Percentiles rank a stretch among this genome's conserved stretches.
Conservation (phyloP, 1,284 basidiomycete species). For the Mycosarcoma mackinlayi region DNA sequence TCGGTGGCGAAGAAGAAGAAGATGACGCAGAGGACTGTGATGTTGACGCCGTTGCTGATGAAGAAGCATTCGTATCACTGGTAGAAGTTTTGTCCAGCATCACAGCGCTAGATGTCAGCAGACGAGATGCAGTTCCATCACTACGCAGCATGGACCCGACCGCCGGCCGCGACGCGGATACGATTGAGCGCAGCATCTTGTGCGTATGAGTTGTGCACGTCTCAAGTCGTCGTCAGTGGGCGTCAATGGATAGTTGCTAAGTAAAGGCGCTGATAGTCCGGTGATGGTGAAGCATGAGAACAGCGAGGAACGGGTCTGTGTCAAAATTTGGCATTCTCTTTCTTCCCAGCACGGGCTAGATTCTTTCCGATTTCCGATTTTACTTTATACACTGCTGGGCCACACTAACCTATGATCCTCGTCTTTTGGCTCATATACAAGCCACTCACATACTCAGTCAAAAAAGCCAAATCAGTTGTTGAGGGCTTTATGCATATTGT, state of each 20-base stretch:
- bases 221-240: too few relatives aligned
- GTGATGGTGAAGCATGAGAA: too few relatives aligned
- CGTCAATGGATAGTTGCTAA: too few relatives aligned
- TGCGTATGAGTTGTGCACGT: neutral
- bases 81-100: neutral
- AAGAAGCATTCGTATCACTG: neutral
- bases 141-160: neutral
- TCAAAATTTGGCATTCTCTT: neutral
- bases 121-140: neutral
- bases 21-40: neutral
- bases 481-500: too few relatives aligned
- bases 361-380: constrained; percentile 16
- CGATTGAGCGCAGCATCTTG: constrained; percentile 8
- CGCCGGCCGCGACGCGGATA: neutral
- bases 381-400: neutral
- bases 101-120: neutral
- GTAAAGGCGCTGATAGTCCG: too few relatives aligned
- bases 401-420: too few relatives aligned
- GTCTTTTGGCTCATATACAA: neutral
- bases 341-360: constrained; percentile 8
- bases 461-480: too few relatives aligned
- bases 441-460: too few relatives aligned
- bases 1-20: neutral
- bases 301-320: too few relatives aligned
- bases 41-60: neutral